These are phyloP conservation scores for Curvularia verruculosa DNA, from an alignment of 2,329 filamentous ascomycete genomes.

Conservation along the genomic window DNA sequence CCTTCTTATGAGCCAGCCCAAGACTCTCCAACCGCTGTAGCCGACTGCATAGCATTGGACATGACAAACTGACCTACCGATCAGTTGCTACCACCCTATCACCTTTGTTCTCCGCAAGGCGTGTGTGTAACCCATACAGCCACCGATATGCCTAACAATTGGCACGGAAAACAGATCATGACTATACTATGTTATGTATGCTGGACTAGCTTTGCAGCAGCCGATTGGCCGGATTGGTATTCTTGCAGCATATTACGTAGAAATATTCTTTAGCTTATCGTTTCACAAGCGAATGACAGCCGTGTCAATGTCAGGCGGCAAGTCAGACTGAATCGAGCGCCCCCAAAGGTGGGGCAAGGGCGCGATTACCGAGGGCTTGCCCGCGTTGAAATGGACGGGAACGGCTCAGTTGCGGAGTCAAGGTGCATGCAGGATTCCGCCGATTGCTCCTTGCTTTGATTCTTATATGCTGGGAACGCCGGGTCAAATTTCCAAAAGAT, in stretches of 20 bases:
- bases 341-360: slow-evolving; percentile 16
- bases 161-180: slow-evolving; percentile 2
- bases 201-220: slow-evolving; percentile 9
- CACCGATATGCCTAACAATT: slow-evolving; percentile 3
- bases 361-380: slow-evolving; percentile 8
- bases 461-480: neutral
- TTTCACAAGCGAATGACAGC: slow-evolving; percentile 5
- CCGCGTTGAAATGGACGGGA: neutral
- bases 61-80: neutral
- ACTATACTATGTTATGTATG: neutral
- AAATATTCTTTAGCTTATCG: neutral
- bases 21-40: neutral
- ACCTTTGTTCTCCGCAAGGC: neutral
- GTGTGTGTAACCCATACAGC: neutral
- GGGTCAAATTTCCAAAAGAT: slow-evolving; percentile 30
- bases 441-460: neutral
- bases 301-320: slow-evolving; percentile 4
- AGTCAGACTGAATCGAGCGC: slow-evolving; percentile 28
- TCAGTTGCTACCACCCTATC: neutral
- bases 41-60: neutral
- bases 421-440: neutral
- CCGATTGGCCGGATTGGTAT: neutral
- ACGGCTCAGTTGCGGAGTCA: neutral
- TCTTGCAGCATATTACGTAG: slow-evolving; percentile 1
- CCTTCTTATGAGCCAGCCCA: slow-evolving; percentile 1